Percentiles rank a stretch among this genome's conserved stretches.
These are phyloP conservation scores for Blastocladiella emersonii DNA, from an alignment of 371 early-diverging fungal species.

Conservation along the genomic window DNA sequence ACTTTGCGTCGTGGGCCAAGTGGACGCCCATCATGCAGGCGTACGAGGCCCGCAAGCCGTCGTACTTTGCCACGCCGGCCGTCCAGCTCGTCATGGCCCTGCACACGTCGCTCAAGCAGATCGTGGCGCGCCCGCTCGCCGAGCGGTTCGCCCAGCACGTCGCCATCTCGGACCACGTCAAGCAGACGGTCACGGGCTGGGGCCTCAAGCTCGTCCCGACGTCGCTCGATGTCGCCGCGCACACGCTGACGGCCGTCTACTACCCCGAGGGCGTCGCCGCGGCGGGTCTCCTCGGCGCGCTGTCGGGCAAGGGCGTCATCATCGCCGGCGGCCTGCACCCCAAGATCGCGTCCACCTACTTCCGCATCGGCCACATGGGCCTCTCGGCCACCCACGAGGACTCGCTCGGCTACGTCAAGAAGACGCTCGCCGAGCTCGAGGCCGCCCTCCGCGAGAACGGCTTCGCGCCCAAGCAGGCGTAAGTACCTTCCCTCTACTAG, in stretches of 20 bases:
- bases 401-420: constrained; percentile 49
- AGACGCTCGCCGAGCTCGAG: constrained; percentile 54
- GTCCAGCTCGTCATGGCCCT: constrained; percentile 88
- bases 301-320: constrained; percentile 66
- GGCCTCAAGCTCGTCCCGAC: constrained; percentile 63
- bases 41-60: constrained; percentile 78
- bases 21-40: constrained; percentile 81
- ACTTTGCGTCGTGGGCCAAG: constrained; percentile 67
- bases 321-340: constrained; percentile 87
- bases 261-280: constrained; percentile 71
- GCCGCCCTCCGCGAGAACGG: constrained; percentile 42
- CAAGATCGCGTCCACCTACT: constrained; percentile 76
- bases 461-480: background rate
- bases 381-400: constrained; percentile 63
- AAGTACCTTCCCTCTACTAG: too few relatives aligned
- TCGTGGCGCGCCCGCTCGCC: constrained; percentile 39
- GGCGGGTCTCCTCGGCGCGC: constrained; percentile 57
- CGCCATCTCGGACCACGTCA: constrained; percentile 54
- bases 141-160: constrained; percentile 52
- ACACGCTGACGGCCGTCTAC: constrained; percentile 29
- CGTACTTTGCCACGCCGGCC: constrained; percentile 95
- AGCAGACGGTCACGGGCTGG: constrained; percentile 45
- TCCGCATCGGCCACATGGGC: constrained; percentile 93
- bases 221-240: background rate
- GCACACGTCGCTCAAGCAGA: constrained; percentile 62